Conservation (phyloP, 2,329 filamentous ascomycete species). For the Apiospora arundinis region DNA sequence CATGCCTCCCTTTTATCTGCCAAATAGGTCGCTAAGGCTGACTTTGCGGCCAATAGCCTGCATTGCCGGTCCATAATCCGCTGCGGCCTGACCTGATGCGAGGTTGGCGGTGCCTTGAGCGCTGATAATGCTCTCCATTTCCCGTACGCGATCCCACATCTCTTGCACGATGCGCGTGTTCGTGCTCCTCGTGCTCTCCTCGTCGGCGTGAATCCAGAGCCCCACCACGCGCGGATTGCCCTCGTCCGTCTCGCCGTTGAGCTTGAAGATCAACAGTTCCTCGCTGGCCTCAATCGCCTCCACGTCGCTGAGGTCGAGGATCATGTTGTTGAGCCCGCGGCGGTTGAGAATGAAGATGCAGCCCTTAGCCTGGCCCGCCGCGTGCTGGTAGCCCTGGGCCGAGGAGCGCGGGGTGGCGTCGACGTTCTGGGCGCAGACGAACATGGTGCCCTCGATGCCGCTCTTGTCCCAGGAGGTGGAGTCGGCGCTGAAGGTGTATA, state of each 20-base stretch:
- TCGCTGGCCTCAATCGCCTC: constrained; percentile 68
- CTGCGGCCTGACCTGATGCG: constrained; percentile 23
- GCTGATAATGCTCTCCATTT: constrained; percentile 26
- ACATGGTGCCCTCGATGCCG: constrained; percentile 87
- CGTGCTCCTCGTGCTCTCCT: constrained; percentile 49
- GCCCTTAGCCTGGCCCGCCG: constrained; percentile 48
- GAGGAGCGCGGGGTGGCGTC: constrained; percentile 38
- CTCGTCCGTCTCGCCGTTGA: constrained; percentile 37
- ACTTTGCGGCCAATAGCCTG: constrained; percentile 42
- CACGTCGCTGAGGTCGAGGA: constrained; percentile 67
- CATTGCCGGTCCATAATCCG: constrained; percentile 46
- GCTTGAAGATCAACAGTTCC: constrained; percentile 59
- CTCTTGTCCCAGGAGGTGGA: constrained; percentile 19
- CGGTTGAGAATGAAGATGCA: constrained; percentile 78
- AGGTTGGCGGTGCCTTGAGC: background rate
- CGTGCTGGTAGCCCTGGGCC: constrained; percentile 39
- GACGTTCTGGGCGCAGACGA: constrained; percentile 72
- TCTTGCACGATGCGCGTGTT: constrained; percentile 51
- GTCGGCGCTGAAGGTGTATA: constrained; percentile 71
- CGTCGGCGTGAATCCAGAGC: constrained; percentile 61
- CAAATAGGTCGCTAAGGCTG: constrained; percentile 20
- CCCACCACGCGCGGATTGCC: constrained; percentile 50
- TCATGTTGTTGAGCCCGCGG: constrained; percentile 72
- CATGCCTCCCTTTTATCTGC: background rate
- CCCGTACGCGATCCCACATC: constrained; percentile 45